phyloP scores from a whole-genome alignment of 192 early-diverging fungal genomes.

The Chytriomyces sp. region DNA sequence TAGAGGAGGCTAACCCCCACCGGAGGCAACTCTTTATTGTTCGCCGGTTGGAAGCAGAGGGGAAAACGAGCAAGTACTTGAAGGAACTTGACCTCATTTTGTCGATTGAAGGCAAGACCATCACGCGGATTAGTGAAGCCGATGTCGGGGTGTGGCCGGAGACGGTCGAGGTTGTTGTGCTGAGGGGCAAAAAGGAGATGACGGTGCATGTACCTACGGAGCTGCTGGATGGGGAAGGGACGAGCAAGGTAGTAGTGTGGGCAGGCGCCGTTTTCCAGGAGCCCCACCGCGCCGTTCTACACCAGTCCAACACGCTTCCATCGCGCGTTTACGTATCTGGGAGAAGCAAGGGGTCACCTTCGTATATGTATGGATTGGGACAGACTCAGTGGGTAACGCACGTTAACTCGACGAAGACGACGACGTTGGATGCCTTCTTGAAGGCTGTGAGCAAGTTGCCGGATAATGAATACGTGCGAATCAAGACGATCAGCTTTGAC shows the following conservation, averaged over 20 bases:
- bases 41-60: slow-evolving; percentile 43
- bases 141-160: slow-evolving; percentile 36
- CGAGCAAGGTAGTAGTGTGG: slow-evolving; percentile 76
- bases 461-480: slow-evolving; percentile 70
- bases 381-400: slow-evolving; percentile 52
- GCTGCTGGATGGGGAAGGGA: slow-evolving; percentile 41
- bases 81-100: slow-evolving; percentile 57
- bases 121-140: slow-evolving; percentile 41
- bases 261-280: slow-evolving; percentile 73
- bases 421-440: slow-evolving; percentile 76
- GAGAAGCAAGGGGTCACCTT: slow-evolving; percentile 47
- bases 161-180: slow-evolving; percentile 43
- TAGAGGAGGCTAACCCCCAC: slow-evolving; percentile 43
- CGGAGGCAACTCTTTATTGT: slow-evolving; percentile 52
- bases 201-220: slow-evolving; percentile 67
- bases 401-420: slow-evolving; percentile 59
- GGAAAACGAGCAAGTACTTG: slow-evolving; percentile 38
- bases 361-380: slow-evolving; percentile 49
- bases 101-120: slow-evolving; percentile 37
- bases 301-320: slow-evolving; percentile 46
- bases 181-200: slow-evolving; percentile 75
- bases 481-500: slow-evolving; percentile 78
- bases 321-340: slow-evolving; percentile 48
- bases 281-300: slow-evolving; percentile 52
- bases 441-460: slow-evolving; percentile 56